Evolutionary conservation across 345 rosid species (phyloP).

Genomic region (Populus pruinosa): DNA sequence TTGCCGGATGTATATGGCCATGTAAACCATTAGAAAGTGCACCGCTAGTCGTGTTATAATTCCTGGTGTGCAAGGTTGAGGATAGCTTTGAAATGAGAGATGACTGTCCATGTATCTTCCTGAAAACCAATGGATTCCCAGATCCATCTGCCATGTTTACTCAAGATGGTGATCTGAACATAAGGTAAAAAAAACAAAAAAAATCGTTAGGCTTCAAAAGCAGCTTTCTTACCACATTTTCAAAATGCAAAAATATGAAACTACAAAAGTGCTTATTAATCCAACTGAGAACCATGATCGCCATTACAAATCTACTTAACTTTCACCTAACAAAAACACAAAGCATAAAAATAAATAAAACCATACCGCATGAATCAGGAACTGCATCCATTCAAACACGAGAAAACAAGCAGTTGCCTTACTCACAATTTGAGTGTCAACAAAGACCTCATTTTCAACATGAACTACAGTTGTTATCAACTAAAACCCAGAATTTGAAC

Average conservation of each 20-base stretch:
- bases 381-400: not conserved
- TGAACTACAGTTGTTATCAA: not conserved
- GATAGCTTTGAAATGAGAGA: conserved; percentile 38
- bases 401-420: too few species aligned
- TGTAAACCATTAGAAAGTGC: not conserved
- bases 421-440: too few species aligned
- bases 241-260: not conserved
- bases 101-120: conserved; percentile 53
- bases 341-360: not conserved
- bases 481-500: not conserved
- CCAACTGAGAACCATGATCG: not conserved
- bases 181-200: not conserved
- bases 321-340: not conserved
- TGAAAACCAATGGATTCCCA: conserved; percentile 48
- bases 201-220: not conserved
- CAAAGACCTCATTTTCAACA: too few species aligned
- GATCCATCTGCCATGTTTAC: conserved; percentile 58
- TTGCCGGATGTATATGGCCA: not conserved
- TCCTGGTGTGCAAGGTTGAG: conserved; percentile 24
- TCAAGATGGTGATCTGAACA: conserved; percentile 15
- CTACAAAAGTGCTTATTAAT: not conserved
- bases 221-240: too few species aligned
- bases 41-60: not conserved
- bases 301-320: not conserved
- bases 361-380: not conserved